Evolutionary conservation across 257 asterid species (phyloP), one percentile per base, ranked within the genome.

Genomic region (Lavandula angustifolia): DNA sequence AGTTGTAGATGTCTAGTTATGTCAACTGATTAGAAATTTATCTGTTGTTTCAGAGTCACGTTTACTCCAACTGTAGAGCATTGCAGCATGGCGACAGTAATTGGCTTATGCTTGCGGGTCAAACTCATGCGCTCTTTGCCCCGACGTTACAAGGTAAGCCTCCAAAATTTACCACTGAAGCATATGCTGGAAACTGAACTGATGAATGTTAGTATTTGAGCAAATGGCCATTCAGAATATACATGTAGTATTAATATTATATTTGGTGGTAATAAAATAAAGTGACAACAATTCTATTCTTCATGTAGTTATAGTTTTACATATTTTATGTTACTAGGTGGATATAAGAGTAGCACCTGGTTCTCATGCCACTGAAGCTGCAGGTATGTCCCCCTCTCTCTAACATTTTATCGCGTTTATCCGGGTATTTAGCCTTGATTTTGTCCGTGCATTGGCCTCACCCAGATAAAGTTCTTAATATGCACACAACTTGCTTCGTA

Each of bases 21-120:
- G 29, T 47, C 64, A 18, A 54, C 52, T 62, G 64, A 56, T n/a
- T 34, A 22, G 55, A 34, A 37, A 54, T 67, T 67, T 58, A 52
- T 76, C 33, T 76, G 66, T 60, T 76, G 66, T 60, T 66, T 71
- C 82, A 89, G 97, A 88, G 84, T 92, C 62, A 87, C 99, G 57
- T 92, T 92, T 74, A 92, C 94, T 54, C 99, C 99, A 10, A 92
- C 99, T 0, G 99, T 92, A 32, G 97, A 92, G 73, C 95, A 92
- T 76, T 92, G 99, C 78, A 89, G 95, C 78, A 77, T 92, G 97
- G 96, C 90, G 4, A 82, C 97, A 47, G 80, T 84, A 33, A 92
- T 92, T 66, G 99, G 97, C 70, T 75, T 92, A 64, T 92, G 95
- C 82, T 81, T 90, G 82, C 92, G 95, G 33, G 99, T 92, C 74